These are phyloP conservation scores for Euptelea pleiosperma DNA, from an alignment of 164 flowering plant genomes.

Conservation along the genomic window DNA sequence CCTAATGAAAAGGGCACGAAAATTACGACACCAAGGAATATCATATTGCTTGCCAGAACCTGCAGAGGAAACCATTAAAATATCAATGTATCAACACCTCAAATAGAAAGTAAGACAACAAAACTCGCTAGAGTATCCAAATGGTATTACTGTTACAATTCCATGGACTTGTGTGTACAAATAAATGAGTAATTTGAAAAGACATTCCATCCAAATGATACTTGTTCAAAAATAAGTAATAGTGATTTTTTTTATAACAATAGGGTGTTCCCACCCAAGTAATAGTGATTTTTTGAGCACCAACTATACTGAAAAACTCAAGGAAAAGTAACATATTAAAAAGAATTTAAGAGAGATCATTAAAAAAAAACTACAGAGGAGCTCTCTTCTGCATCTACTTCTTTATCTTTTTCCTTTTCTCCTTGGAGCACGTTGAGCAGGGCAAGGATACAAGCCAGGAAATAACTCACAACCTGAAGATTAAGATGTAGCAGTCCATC, in stretches of 20 bases:
- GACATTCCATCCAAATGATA: not conserved
- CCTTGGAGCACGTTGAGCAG: too few species aligned
- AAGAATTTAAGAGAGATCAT: too few species aligned
- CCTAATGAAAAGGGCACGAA: slow-evolving; percentile 93
- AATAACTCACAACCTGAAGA: too few species aligned
- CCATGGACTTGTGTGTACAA: not conserved
- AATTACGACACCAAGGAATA: slow-evolving; percentile 89
- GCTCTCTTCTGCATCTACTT: too few species aligned
- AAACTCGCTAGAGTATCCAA: not conserved
- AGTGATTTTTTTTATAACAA: too few species aligned
- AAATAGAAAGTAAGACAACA: not conserved
- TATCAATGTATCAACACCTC: not conserved
- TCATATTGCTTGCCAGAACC: slow-evolving; percentile 97
- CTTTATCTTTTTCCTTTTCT: too few species aligned
- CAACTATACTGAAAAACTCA: too few species aligned
- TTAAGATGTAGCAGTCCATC: too few species aligned
- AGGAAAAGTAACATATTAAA: too few species aligned
- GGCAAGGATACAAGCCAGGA: too few species aligned
- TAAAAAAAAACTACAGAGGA: too few species aligned
- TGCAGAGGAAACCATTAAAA: slow-evolving; percentile 33
- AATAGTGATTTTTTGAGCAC: not conserved
- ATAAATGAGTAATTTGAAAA: not conserved
- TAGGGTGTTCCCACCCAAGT: too few species aligned
- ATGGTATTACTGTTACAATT: not conserved
- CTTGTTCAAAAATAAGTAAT: not conserved